A percentile compares a stretch with the other conserved stretches of the same genome.
phyloP scores from a whole-genome alignment of 176 grass and related monocot genomes.

The Eragrostis curvula region DNA sequence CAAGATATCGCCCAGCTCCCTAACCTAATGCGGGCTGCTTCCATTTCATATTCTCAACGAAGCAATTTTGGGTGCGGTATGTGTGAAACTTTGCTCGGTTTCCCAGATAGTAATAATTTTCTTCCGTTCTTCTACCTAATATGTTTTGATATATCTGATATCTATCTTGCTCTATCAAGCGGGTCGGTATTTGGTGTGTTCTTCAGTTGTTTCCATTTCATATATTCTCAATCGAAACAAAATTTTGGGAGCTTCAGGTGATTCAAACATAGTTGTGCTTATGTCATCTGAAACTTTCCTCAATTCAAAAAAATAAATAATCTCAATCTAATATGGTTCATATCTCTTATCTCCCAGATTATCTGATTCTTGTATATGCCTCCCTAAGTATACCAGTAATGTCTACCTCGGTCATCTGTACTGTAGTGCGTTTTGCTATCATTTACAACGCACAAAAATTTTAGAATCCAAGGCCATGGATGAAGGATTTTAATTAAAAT shows the following conservation, averaged over 20 bases:
- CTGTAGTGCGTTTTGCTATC: background rate
- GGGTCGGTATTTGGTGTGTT: background rate
- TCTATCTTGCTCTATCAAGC: too few relatives aligned
- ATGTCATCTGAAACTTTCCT: conserved; percentile 32
- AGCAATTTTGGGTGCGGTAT: too few relatives aligned
- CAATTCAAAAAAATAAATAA: background rate
- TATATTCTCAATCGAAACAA: background rate
- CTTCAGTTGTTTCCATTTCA: background rate
- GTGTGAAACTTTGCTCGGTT: too few relatives aligned
- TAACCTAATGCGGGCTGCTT: too few relatives aligned
- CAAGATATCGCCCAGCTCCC: too few relatives aligned
- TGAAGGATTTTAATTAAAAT: background rate
- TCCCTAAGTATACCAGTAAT: background rate
- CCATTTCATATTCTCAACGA: too few relatives aligned
- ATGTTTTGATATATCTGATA: too few relatives aligned
- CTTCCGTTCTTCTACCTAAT: too few relatives aligned
- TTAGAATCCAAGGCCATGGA: background rate
- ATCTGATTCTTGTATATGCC: background rate
- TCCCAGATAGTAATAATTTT: too few relatives aligned
- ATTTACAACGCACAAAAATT: background rate
- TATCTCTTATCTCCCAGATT: background rate
- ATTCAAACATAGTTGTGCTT: conserved; percentile 1
- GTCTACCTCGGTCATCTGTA: background rate
- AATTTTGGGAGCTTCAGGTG: background rate
- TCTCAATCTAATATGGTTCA: background rate